phyloP scores from a whole-genome alignment of 2,329 filamentous ascomycete species.

The Biscogniauxia marginata region DNA sequence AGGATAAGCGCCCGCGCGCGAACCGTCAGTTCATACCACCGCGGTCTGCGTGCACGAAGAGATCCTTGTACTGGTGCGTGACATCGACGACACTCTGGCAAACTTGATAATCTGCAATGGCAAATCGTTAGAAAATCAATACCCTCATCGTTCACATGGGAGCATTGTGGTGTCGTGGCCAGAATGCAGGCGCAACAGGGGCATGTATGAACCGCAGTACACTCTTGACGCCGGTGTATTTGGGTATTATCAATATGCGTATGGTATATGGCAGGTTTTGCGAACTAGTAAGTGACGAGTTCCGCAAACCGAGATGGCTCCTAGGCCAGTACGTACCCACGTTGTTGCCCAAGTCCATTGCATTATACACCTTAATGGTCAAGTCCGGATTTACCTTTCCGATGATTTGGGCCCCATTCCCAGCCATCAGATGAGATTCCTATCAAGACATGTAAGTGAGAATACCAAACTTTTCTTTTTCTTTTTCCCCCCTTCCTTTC shows the following conservation, averaged over 20 bases:
- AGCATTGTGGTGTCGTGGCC: background rate
- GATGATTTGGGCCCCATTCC: conserved; percentile 73
- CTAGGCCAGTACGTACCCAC: conserved; percentile 60
- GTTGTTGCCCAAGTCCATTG: conserved; percentile 65
- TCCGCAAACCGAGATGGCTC: background rate
- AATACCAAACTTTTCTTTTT: background rate
- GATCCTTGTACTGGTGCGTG: conserved; percentile 75
- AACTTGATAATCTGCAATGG: conserved; percentile 66
- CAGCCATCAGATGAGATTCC: conserved; percentile 69
- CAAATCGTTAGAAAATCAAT: conserved; percentile 8
- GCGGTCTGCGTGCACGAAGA: conserved; percentile 66
- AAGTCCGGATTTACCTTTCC: conserved; percentile 77
- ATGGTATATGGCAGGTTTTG: background rate
- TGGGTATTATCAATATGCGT: background rate
- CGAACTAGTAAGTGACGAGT: background rate
- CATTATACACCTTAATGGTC: conserved; percentile 66
- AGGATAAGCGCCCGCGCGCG: conserved; percentile 35
- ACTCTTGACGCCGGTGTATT: background rate
- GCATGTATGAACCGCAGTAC: no score
- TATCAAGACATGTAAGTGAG: conserved; percentile 33
- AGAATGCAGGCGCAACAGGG: no score
- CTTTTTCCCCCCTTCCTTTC: background rate
- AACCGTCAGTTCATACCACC: conserved; percentile 34
- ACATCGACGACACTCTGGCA: conserved; percentile 80
- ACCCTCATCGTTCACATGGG: background rate